Conservation (phyloP, 192 early-diverging fungal species). For the Rhizophagus prolifer region DNA sequence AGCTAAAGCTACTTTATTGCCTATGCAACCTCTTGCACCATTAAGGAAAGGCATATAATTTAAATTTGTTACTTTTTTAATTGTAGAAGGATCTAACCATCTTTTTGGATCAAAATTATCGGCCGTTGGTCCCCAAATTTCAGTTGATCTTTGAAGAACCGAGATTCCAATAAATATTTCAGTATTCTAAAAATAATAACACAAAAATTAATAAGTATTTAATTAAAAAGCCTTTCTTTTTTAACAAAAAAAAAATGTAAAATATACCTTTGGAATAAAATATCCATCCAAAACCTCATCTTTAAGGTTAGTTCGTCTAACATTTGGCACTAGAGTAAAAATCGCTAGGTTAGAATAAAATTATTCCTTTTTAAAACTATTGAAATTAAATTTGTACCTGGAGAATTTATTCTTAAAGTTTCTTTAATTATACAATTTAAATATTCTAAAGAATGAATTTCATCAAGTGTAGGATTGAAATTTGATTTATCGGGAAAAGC, state of each 20-base stretch:
- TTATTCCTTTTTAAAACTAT: not conserved
- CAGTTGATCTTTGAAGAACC: not conserved
- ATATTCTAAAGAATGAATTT: constrained; percentile 46
- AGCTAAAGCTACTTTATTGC: constrained; percentile 51
- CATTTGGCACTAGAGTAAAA: constrained; percentile 36
- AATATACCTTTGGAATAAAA: constrained; percentile 48
- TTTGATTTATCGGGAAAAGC: constrained; percentile 43
- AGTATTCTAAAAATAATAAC: not conserved
- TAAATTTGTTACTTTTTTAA: constrained; percentile 31
- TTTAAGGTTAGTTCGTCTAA: constrained; percentile 35
- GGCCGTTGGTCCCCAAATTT: not conserved
- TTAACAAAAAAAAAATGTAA: not conserved
- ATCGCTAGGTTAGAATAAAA: not conserved
- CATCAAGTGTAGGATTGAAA: constrained; percentile 42
- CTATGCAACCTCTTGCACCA: constrained; percentile 58
- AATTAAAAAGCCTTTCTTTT: too few species aligned
- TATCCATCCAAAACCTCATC: constrained; percentile 43
- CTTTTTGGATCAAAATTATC: constrained; percentile 53
- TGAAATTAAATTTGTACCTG: constrained; percentile 17
- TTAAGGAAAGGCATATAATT: constrained; percentile 47
- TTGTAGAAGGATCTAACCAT: constrained; percentile 46
- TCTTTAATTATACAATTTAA: constrained; percentile 57
- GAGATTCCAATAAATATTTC: not conserved
- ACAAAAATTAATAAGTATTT: not conserved
- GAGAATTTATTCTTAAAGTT: constrained; percentile 47